Evolutionary conservation across 73 alveolate species (phyloP).

Genomic region (Breviolum minutum): DNA sequence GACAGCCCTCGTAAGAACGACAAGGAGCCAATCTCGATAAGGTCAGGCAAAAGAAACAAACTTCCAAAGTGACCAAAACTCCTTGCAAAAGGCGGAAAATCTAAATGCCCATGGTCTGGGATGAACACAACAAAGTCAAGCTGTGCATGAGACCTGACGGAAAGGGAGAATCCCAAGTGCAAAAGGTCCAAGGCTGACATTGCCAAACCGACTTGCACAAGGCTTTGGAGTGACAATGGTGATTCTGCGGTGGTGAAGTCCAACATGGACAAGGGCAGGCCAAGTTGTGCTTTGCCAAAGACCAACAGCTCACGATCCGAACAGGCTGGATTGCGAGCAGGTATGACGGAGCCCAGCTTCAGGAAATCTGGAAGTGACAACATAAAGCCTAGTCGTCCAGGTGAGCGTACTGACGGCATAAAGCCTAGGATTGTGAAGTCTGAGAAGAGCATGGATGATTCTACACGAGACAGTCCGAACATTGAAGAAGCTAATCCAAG

Average conservation of each 20-base stretch:
- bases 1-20: neutral
- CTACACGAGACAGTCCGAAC: neutral
- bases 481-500: neutral
- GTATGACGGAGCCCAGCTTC: neutral
- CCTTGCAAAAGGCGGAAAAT: neutral
- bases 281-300: constrained; percentile 1
- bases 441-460: neutral
- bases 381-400: neutral
- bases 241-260: neutral
- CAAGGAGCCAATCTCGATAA: neutral
- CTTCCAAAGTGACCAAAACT: neutral
- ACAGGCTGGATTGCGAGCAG: neutral
- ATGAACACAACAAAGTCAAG: neutral
- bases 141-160: neutral
- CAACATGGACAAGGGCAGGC: neutral
- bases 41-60: neutral
- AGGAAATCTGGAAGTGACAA: neutral
- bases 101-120: neutral
- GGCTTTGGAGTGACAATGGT: neutral
- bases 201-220: neutral
- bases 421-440: neutral
- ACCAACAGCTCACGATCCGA: neutral
- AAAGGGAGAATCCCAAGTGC: neutral
- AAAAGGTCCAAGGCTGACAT: neutral
- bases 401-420: neutral